A percentile compares a stretch with the other conserved stretches of the same genome.
These are phyloP conservation scores for Panus rudis DNA, from an alignment of 768 basidiomycete species.

Conservation along the genomic window DNA sequence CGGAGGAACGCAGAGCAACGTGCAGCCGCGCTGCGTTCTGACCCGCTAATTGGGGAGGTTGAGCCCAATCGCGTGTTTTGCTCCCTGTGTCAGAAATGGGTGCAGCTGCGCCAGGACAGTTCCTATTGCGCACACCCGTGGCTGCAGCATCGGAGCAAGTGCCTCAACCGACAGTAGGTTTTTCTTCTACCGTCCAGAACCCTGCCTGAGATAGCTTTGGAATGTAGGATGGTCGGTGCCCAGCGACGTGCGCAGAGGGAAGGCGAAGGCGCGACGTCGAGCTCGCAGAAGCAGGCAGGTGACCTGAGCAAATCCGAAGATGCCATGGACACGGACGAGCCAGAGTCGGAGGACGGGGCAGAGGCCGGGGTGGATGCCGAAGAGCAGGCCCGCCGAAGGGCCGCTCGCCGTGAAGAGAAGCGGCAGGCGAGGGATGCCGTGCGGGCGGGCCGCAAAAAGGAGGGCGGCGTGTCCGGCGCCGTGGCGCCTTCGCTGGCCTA, in stretches of 20 bases:
- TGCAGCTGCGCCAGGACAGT: conserved; percentile 72
- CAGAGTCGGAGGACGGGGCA: conserved; percentile 30
- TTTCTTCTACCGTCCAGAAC: not conserved
- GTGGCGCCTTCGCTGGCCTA: conserved; percentile 6
- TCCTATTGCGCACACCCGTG: conserved; percentile 79
- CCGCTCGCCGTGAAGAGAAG: conserved; percentile 14
- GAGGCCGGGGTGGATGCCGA: conserved; percentile 19
- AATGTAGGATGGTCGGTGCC: no score
- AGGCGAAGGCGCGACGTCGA: conserved; percentile 42
- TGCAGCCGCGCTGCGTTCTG: conserved; percentile 61
- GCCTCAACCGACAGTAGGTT: conserved; percentile 63
- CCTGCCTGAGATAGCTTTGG: no score
- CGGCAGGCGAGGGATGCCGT: conserved; percentile 22
- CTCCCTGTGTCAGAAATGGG: conserved; percentile 72
- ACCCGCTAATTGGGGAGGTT: conserved; percentile 58
- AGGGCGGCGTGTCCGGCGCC: conserved; percentile 3
- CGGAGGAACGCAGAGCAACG: conserved; percentile 76
- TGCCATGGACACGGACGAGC: conserved; percentile 25
- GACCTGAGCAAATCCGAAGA: conserved; percentile 18
- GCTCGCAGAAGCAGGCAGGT: conserved; percentile 24
- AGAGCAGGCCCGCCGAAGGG: conserved; percentile 4
- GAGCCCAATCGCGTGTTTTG: conserved; percentile 67
- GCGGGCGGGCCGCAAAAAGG: conserved; percentile 12
- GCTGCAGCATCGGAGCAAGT: conserved; percentile 73
- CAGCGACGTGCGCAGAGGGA: conserved; percentile 52